phyloP scores from a whole-genome alignment of 176 grass and related monocot species.

The Oryza nivara region DNA sequence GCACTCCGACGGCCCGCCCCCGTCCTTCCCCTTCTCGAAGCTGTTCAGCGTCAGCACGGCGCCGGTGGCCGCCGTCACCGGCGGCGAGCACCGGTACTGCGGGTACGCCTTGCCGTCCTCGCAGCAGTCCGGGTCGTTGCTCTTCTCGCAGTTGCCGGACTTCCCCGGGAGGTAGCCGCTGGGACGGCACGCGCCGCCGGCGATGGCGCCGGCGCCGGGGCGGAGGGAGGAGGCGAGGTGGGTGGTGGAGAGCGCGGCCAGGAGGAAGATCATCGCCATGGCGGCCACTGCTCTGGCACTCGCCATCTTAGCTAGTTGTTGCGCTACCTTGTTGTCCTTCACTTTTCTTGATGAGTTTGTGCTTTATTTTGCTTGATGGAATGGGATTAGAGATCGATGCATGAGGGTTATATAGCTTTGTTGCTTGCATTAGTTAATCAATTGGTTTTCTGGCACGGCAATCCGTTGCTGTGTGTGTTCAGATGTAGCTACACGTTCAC shows the following conservation, averaged over 20 bases:
- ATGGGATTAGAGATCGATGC: neutral
- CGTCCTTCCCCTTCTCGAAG: constrained; percentile 62
- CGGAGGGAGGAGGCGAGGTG: constrained; percentile 37
- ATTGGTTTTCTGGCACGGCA: neutral
- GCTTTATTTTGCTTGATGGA: too few species aligned
- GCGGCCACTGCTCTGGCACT: neutral
- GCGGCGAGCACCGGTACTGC: constrained; percentile 61
- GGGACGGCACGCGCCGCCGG: constrained; percentile 21
- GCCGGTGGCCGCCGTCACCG: constrained; percentile 41
- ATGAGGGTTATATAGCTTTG: neutral
- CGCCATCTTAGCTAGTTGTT: constrained; percentile 20
- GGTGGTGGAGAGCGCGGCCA: constrained; percentile 40
- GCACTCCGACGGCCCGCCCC: constrained; percentile 54
- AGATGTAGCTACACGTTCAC: neutral
- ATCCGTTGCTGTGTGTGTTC: neutral
- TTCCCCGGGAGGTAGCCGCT: constrained; percentile 56
- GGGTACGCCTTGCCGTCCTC: constrained; percentile 57
- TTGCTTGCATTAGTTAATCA: neutral
- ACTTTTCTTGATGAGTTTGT: neutral
- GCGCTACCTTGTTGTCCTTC: neutral
- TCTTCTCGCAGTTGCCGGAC: constrained; percentile 47
- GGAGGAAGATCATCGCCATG: constrained; percentile 17
- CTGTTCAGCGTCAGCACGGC: constrained; percentile 57
- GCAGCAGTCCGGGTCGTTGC: constrained; percentile 56
- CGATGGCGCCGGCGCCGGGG: neutral